Percentiles rank a stretch among this genome's conserved stretches.
Conservation (phyloP, 2,329 filamentous ascomycete genomes). For the Xylariomycetidae sp. region DNA sequence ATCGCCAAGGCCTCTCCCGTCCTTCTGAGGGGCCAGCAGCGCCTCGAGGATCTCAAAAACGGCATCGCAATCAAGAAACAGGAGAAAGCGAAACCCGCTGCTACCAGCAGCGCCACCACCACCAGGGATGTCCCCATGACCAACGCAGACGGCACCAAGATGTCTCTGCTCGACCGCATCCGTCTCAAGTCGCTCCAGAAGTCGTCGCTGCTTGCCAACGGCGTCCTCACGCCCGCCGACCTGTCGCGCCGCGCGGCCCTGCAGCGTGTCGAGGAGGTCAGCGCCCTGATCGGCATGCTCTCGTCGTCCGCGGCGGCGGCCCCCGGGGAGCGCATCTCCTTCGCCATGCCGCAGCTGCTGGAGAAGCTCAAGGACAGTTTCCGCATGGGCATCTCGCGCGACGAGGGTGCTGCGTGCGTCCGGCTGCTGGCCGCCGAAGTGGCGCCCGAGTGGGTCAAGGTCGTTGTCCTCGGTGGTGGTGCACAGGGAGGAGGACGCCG, state of each 20-base stretch:
- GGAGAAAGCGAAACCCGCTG: conserved; percentile 29
- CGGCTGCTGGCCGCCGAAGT: conserved; percentile 49
- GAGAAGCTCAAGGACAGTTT: conserved; percentile 66
- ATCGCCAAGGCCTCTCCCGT: conserved; percentile 50
- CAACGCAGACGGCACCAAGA: conserved; percentile 46
- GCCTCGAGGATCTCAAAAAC: conserved; percentile 64
- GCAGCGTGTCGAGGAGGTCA: conserved; percentile 64
- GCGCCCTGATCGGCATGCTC: conserved; percentile 63
- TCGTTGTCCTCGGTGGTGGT: conserved; percentile 47
- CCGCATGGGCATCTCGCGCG: conserved; percentile 46
- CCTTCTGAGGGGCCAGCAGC: conserved; percentile 61
- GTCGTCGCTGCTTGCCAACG: conserved; percentile 13
- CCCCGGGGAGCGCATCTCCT: conserved; percentile 57
- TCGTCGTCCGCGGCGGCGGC: conserved; percentile 37
- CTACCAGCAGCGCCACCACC: conserved; percentile 12
- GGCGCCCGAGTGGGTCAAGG: conserved; percentile 51
- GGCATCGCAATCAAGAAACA: conserved; percentile 51
- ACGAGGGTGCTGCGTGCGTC: conserved; percentile 48
- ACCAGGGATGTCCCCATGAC: conserved; percentile 26
- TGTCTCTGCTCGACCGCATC: conserved; percentile 71
- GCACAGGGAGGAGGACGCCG: too few relatives aligned
- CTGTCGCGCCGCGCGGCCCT: conserved; percentile 60
- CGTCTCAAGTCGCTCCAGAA: conserved; percentile 62
- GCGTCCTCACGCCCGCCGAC: conserved; percentile 42
- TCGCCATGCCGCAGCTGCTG: conserved; percentile 58